Conservation (phyloP, 768 basidiomycete species). For the Inosperma sp. region DNA sequence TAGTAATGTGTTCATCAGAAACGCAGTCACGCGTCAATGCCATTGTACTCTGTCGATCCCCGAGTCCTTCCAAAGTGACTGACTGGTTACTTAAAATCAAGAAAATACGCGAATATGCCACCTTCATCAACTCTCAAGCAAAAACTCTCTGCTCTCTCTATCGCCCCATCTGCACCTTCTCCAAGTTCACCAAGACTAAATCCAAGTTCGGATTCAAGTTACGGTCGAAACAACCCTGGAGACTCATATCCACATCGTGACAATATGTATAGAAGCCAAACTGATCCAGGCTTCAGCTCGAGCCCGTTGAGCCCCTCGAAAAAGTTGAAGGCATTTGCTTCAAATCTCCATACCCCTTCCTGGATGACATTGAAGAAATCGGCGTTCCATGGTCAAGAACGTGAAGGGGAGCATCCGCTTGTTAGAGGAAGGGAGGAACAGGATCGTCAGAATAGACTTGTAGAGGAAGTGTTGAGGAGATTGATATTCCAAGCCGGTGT, state of each 20-base stretch:
- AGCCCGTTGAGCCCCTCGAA: constrained; percentile 16
- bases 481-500: constrained; percentile 88
- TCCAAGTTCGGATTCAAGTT: constrained; percentile 11
- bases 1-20: too few relatives aligned
- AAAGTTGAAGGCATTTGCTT: constrained; percentile 26
- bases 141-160: constrained; percentile 57
- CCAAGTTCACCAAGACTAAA: constrained; percentile 29
- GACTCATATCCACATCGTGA: constrained; percentile 11
- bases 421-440: constrained; percentile 52
- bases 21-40: too few relatives aligned
- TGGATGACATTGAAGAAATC: constrained; percentile 45
- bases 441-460: too few relatives aligned
- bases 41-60: too few relatives aligned
- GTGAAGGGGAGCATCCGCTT: constrained; percentile 28
- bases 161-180: constrained; percentile 48
- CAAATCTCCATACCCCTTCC: constrained; percentile 46
- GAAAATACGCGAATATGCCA: constrained; percentile 13
- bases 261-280: too few relatives aligned
- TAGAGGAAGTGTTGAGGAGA: constrained; percentile 60
- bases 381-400: constrained; percentile 14
- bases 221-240: constrained; percentile 8
- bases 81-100: too few relatives aligned
- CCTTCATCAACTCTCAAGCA: constrained; percentile 54
- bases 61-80: too few relatives aligned
- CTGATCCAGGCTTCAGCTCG: too few relatives aligned